A percentile compares a stretch with the other conserved stretches of the same genome.
These are phyloP conservation scores for Logfia minima DNA, from an alignment of 129 eudicot species.

Conservation along the genomic window DNA sequence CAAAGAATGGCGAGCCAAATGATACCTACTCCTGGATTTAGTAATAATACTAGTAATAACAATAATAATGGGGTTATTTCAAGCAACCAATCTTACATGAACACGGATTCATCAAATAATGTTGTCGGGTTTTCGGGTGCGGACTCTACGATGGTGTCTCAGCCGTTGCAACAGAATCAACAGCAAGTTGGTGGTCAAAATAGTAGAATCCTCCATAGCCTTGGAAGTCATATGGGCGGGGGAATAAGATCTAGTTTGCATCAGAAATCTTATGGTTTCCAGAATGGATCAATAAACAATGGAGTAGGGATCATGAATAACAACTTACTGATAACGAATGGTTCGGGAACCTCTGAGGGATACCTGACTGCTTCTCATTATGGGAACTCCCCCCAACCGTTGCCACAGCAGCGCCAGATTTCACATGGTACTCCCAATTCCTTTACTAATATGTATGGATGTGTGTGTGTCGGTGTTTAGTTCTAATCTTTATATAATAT, in stretches of 20 bases:
- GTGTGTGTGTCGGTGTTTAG: neutral
- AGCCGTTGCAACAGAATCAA: slow-evolving; percentile 64
- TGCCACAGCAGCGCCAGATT: slow-evolving; percentile 52
- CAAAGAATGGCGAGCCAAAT: slow-evolving; percentile 85
- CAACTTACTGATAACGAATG: slow-evolving; percentile 54
- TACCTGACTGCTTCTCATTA: slow-evolving; percentile 42
- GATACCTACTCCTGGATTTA: slow-evolving; percentile 96
- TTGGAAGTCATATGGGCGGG: slow-evolving; percentile 80
- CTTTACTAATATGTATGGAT: neutral
- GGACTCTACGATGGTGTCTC: slow-evolving; percentile 58
- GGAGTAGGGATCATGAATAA: slow-evolving; percentile 57
- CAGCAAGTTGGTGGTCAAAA: slow-evolving; percentile 69
- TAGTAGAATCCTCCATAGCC: slow-evolving; percentile 66
- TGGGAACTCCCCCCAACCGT: slow-evolving; percentile 50
- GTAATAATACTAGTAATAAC: slow-evolving; percentile 32
- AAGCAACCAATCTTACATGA: slow-evolving; percentile 54
- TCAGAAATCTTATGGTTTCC: slow-evolving; percentile 54
- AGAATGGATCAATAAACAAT: slow-evolving; percentile 56
- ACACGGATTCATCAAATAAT: slow-evolving; percentile 52
- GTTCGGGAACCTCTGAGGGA: slow-evolving; percentile 65
- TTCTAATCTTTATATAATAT: no score
- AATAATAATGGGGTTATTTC: slow-evolving; percentile 24
- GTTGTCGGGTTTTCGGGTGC: slow-evolving; percentile 47
- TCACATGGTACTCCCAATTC: slow-evolving; percentile 47
- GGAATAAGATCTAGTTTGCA: slow-evolving; percentile 73